Evolutionary conservation across 768 basidiomycete genomes (phyloP).

Genomic region (Paxillus rubicundulus): DNA sequence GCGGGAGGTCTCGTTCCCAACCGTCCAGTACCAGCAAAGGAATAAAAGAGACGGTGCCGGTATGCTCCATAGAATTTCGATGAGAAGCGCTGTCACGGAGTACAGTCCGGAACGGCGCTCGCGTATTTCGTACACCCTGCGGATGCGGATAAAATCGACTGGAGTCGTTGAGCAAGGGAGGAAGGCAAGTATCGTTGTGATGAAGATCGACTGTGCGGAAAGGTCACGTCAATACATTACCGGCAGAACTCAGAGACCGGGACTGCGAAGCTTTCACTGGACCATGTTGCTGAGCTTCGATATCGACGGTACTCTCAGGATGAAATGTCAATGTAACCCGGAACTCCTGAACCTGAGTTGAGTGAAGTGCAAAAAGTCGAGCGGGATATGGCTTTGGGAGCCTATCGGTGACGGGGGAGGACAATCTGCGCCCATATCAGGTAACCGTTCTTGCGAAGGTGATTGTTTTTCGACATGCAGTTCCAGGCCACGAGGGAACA

Average conservation of each 20-base stretch:
- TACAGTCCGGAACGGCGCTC: constrained; percentile 65
- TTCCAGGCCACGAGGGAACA: background rate
- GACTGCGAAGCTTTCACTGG: background rate
- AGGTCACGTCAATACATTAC: too few species aligned
- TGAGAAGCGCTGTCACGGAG: constrained; percentile 54
- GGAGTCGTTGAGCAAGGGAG: constrained; percentile 58
- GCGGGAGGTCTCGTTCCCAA: constrained; percentile 37
- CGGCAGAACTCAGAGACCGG: background rate
- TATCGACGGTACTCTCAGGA: background rate
- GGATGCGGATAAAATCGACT: constrained; percentile 55
- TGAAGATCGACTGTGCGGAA: constrained; percentile 44
- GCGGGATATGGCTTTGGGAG: constrained; percentile 29
- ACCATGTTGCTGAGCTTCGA: background rate
- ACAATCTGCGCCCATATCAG: background rate
- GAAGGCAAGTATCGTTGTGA: constrained; percentile 42
- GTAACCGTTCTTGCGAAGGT: background rate
- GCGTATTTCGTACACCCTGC: constrained; percentile 58
- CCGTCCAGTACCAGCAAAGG: constrained; percentile 49
- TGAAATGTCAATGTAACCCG: constrained; percentile 25
- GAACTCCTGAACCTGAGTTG: too few species aligned
- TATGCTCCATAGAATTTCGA: constrained; percentile 46
- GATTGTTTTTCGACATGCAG: background rate
- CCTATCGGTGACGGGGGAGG: background rate
- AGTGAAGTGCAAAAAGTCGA: constrained; percentile 52
- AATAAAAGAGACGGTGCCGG: constrained; percentile 41